phyloP scores from a whole-genome alignment of 2,329 filamentous ascomycete genomes.

The Aureobasidium leucospermi region DNA sequence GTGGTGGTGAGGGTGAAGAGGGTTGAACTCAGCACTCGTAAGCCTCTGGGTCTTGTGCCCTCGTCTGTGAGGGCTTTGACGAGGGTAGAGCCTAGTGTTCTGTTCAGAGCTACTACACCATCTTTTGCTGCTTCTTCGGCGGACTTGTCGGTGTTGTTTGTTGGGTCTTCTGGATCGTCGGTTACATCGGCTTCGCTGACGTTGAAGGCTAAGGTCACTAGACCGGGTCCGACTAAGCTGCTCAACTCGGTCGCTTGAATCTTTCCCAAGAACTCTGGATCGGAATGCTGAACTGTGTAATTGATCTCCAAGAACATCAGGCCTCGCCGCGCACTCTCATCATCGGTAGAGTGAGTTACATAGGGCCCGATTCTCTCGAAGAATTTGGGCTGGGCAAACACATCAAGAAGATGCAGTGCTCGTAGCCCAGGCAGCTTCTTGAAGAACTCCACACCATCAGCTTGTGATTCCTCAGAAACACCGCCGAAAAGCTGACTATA shows the following conservation, averaged over 20 bases:
- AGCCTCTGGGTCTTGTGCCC: constrained; percentile 25
- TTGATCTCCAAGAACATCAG: constrained; percentile 41
- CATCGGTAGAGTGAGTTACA: constrained; percentile 23
- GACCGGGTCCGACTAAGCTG: constrained; percentile 28
- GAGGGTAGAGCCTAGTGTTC: constrained; percentile 22
- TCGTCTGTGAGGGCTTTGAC: constrained; percentile 29
- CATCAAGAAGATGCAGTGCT: constrained; percentile 42
- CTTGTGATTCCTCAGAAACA: constrained; percentile 30
- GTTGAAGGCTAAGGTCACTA: constrained; percentile 34
- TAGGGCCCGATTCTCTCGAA: constrained; percentile 27
- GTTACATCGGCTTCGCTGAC: constrained; percentile 28
- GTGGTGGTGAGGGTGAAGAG: constrained; percentile 33
- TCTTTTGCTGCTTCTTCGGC: constrained; percentile 25
- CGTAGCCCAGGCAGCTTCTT: constrained; percentile 27
- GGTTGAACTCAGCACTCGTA: constrained; percentile 34
- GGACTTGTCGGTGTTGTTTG: constrained; percentile 21
- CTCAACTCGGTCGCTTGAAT: constrained; percentile 33
- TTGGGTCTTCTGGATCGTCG: constrained; percentile 19
- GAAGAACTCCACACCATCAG: constrained; percentile 38
- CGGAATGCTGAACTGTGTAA: constrained; percentile 40
- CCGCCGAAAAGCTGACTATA: constrained; percentile 42
- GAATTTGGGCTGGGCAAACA: constrained; percentile 37
- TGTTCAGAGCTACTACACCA: constrained; percentile 32
- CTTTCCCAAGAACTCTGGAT: constrained; percentile 35
- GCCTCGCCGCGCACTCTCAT: constrained; percentile 19